phyloP scores from a whole-genome alignment of 202 grass and related monocot genomes.

The Cymbopogon flexuosus region DNA sequence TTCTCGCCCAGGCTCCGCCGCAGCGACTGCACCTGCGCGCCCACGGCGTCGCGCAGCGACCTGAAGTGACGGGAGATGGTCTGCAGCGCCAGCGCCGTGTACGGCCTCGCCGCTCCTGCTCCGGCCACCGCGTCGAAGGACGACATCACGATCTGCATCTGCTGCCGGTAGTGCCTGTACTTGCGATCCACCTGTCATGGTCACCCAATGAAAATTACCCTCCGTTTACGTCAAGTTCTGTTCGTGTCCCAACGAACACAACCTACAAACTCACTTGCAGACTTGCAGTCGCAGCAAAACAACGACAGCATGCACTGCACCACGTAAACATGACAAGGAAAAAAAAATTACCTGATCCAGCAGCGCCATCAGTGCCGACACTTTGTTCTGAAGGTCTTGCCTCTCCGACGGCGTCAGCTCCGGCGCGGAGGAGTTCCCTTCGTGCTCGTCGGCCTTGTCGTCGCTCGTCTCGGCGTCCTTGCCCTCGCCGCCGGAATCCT shows the following conservation, averaged over 20 bases:
- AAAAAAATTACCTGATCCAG: slow-evolving; percentile 62
- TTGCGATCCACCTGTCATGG: slow-evolving; percentile 61
- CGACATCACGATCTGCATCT: slow-evolving; percentile 79
- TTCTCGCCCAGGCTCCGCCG: slow-evolving; percentile 72
- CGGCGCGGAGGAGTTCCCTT: slow-evolving; percentile 34
- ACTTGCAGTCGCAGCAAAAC: background rate
- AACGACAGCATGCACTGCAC: slow-evolving; percentile 14
- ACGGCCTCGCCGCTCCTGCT: slow-evolving; percentile 60
- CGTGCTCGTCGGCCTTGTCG: slow-evolving; percentile 37
- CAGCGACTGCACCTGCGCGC: slow-evolving; percentile 56
- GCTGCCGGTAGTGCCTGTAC: slow-evolving; percentile 81
- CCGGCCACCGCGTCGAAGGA: slow-evolving; percentile 70
- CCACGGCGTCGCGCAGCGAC: slow-evolving; percentile 78
- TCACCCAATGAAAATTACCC: background rate
- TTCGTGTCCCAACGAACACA: background rate
- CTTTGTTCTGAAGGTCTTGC: slow-evolving; percentile 94
- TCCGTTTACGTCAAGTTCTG: background rate
- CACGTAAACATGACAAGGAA: background rate
- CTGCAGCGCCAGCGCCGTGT: slow-evolving; percentile 86
- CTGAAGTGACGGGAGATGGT: slow-evolving; percentile 93
- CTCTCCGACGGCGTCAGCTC: slow-evolving; percentile 74
- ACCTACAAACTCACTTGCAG: background rate
- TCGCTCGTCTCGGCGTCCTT: slow-evolving; percentile 59
- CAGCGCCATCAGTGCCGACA: slow-evolving; percentile 76
- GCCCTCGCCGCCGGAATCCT: slow-evolving; percentile 43